Conservation (phyloP, 1,284 basidiomycete species). For the Puccinia sorghi region DNA sequence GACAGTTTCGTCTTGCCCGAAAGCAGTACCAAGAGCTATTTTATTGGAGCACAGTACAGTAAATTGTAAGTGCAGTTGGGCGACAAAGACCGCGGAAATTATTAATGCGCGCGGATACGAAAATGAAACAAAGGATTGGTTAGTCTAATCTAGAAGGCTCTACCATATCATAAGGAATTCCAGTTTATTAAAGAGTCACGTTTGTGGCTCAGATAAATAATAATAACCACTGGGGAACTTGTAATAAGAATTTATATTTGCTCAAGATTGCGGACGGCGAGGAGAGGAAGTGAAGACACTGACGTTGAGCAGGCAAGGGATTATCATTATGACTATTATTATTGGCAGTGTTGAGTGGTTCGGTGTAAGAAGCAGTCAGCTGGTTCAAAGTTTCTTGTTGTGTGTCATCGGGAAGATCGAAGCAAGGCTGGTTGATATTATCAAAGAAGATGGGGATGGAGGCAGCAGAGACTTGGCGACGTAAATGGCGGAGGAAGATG, state of each 20-base stretch:
- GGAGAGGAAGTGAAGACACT: background rate
- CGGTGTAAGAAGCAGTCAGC: background rate
- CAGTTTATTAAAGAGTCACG: background rate
- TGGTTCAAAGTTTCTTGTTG: conserved; percentile 13
- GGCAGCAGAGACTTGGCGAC: conserved; percentile 25
- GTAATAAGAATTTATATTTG: too few relatives aligned
- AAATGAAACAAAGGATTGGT: background rate
- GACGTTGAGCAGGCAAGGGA: conserved; percentile 11
- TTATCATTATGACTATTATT: background rate
- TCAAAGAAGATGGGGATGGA: conserved; percentile 48
- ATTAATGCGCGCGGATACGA: too few relatives aligned
- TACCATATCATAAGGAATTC: too few relatives aligned
- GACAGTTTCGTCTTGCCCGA: background rate
- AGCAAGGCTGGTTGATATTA: conserved; percentile 3
- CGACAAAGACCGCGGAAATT: too few relatives aligned
- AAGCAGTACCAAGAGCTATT: conserved; percentile 14
- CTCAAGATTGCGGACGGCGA: background rate
- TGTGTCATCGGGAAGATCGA: background rate
- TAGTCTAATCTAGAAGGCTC: background rate
- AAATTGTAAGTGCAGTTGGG: background rate
- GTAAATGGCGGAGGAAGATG: conserved; percentile 3
- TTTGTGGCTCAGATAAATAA: conserved; percentile 23
- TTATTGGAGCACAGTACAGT: too few relatives aligned
- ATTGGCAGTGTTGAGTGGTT: conserved; percentile 16
- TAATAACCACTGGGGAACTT: too few relatives aligned